Evolutionary conservation across 176 grass and related monocot genomes (phyloP).

Genomic region (Hsuehochloa calcarea): DNA sequence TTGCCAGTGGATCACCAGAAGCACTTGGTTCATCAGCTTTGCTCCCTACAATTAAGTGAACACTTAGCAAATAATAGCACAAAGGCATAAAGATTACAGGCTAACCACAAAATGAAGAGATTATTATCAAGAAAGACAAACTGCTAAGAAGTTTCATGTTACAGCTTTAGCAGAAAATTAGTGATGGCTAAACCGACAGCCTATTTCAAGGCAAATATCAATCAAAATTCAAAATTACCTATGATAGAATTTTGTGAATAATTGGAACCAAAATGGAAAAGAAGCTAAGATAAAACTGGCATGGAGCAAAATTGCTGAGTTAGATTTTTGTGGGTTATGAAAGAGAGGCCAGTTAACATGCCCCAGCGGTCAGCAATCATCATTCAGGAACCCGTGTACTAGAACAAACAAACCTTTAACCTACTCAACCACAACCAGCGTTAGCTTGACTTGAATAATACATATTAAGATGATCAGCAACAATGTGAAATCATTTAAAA

Average conservation of each 20-base stretch:
- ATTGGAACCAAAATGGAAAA: background rate
- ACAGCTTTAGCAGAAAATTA: background rate
- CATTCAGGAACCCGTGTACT: background rate
- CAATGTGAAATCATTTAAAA: background rate
- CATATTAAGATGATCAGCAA: background rate
- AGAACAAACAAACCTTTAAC: background rate
- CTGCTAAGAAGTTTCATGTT: background rate
- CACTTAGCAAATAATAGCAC: background rate
- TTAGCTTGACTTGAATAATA: background rate
- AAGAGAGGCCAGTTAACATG: background rate
- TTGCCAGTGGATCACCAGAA: conserved; percentile 44
- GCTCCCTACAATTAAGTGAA: conserved; percentile 47
- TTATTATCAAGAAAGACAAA: background rate
- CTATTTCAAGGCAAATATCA: background rate
- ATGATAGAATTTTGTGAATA: background rate
- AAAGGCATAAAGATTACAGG: background rate
- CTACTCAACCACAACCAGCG: background rate
- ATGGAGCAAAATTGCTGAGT: background rate
- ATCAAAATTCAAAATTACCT: background rate
- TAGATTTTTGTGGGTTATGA: background rate
- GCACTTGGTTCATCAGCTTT: conserved; percentile 55
- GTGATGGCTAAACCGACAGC: background rate
- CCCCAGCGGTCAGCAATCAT: background rate
- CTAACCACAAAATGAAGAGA: background rate
- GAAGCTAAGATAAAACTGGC: background rate